These are phyloP conservation scores for Annulohypoxylon stygium DNA, from an alignment of 495 filamentous ascomycete genomes.

Conservation along the genomic window DNA sequence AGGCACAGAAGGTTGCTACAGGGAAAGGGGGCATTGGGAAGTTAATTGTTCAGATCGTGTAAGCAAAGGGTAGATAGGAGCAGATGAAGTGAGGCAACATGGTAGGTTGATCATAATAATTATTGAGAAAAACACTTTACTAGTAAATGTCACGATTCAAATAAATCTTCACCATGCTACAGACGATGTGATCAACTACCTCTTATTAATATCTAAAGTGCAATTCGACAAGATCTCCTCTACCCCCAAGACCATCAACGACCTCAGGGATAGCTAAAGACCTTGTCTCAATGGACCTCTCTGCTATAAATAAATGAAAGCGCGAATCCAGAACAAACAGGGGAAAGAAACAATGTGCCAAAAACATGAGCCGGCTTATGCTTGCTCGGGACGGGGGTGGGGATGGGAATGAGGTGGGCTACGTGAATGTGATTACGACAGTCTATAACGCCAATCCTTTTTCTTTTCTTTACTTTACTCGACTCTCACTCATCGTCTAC, in stretches of 20 bases:
- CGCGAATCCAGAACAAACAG: neutral
- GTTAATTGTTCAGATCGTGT: slow-evolving; percentile 63
- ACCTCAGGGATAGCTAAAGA: neutral
- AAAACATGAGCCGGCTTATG: slow-evolving; percentile 1
- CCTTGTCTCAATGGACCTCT: neutral
- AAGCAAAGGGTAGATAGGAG: neutral
- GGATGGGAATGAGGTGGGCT: neutral
- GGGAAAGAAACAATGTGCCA: neutral
- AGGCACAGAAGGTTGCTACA: slow-evolving; percentile 61
- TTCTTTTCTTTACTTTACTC: neutral
- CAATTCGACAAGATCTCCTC: neutral
- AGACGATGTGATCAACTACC: neutral
- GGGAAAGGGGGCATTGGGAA: slow-evolving; percentile 70
- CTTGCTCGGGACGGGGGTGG: slow-evolving; percentile 1
- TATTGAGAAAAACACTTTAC: neutral
- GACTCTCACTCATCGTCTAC: neutral
- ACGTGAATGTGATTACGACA: neutral
- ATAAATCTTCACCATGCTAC: neutral
- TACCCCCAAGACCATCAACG: neutral
- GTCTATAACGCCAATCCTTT: neutral
- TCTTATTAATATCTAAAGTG: slow-evolving; percentile 31
- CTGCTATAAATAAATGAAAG: neutral
- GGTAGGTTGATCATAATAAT: neutral
- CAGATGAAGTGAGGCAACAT: neutral
- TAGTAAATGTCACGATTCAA: neutral